Evolutionary conservation across 164 flowering plant species (phyloP), one percentile per base, ranked within the genome.

Genomic region (Tetracentron sinense): DNA sequence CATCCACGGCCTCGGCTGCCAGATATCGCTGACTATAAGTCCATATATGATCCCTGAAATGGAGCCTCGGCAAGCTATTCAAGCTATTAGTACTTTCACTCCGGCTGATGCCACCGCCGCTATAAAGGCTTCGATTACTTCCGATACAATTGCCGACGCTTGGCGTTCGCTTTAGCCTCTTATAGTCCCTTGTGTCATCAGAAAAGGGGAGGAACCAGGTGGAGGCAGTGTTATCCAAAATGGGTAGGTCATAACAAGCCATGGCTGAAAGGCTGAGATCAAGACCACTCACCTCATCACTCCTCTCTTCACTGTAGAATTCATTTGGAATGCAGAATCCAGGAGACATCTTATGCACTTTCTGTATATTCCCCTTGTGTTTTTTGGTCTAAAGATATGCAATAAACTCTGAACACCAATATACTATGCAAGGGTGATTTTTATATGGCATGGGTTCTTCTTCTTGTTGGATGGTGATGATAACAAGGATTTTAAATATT

Each of bases 1-100:
- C 86, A 44, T 81, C 88, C 17, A 70, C 66, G 21, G 82, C 83
- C 63, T 80, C 85, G 19, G 80, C 85, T 22, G 80, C 86, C 23
- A 73, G 64, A 55, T 72, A 77, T 35, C 83, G 56, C 16, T 77
- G 80, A 5, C 62, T 73, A 28, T 78, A 79, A 25, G 77, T 74
- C 81, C 68, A 68, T 56, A 84, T 64, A 58, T 84, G 83, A 55
- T 80, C 88, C n/a, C 88, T 66, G 61, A 84, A 72, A 15, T 69
- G 75, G 4, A 75, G 74, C 77, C 63, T 67, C 2, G 73, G 72
- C 64, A 65, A 61, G 74, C 74, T 69, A 20, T 57, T 75, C 56
- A 72, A n/a, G 67, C 66, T 73, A 26, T 46, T 53, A 11, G 44
- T 58, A 50, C 76, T 62, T 42, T 60, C 46, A 48, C 74, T 50